Evolutionary conservation across 1,284 basidiomycete genomes (phyloP).

Genomic region (Salmacisia buchloeana): DNA sequence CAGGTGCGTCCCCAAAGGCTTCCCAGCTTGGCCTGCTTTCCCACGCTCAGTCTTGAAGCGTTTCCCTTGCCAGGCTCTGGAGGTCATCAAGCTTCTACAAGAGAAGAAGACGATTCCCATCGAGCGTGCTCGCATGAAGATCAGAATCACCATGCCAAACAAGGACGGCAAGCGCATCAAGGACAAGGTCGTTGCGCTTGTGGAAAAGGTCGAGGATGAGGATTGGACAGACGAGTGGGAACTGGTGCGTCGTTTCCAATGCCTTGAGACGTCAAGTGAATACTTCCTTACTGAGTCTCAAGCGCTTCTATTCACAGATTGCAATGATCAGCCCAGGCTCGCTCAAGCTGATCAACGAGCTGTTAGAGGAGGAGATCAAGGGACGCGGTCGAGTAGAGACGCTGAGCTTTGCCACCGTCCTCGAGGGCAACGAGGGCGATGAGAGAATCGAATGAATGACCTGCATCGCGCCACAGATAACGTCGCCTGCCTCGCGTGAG

Average conservation of each 20-base stretch:
- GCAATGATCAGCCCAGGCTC: slow-evolving; percentile 87
- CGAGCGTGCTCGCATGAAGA: slow-evolving; percentile 83
- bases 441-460: slow-evolving; percentile 25
- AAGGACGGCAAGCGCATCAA: slow-evolving; percentile 69
- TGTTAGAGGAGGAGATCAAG: slow-evolving; percentile 74
- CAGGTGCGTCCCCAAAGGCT: no score
- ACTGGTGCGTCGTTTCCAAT: slow-evolving; percentile 59
- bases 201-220: slow-evolving; percentile 79
- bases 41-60: slow-evolving; percentile 6
- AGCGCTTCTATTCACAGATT: slow-evolving; percentile 56
- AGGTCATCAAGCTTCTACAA: slow-evolving; percentile 74
- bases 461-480: background rate
- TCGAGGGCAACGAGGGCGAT: slow-evolving; percentile 36
- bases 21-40: background rate
- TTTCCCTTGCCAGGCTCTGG: slow-evolving; percentile 67
- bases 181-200: slow-evolving; percentile 66
- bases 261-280: slow-evolving; percentile 8
- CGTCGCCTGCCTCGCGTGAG: no score
- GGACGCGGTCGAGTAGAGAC: slow-evolving; percentile 67
- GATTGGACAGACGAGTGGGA: slow-evolving; percentile 79
- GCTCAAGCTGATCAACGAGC: slow-evolving; percentile 80
- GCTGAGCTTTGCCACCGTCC: slow-evolving; percentile 47
- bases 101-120: slow-evolving; percentile 76
- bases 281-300: background rate
- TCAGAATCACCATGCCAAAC: slow-evolving; percentile 72